Percentiles rank a stretch among this genome's conserved stretches.
Evolutionary conservation across 768 basidiomycete species (phyloP).

Genomic region (Hypholoma fasciculare): DNA sequence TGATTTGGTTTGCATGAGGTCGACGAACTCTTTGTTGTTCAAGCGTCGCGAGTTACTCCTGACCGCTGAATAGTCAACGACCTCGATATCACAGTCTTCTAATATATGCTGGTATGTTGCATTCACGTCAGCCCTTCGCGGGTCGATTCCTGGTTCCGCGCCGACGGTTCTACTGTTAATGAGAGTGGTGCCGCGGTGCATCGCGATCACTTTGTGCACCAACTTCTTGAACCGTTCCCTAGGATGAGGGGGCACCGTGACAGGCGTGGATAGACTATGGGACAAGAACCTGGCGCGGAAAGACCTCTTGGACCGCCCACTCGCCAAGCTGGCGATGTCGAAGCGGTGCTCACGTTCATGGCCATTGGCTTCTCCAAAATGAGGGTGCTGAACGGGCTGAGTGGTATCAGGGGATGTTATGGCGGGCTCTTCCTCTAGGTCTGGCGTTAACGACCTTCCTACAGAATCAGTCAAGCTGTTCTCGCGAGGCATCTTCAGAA

Average conservation of each 20-base stretch:
- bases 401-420: constrained; percentile 6
- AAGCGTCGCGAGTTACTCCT: constrained; percentile 53
- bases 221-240: constrained; percentile 54
- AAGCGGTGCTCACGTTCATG: background rate
- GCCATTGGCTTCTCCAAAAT: background rate
- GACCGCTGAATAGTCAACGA: constrained; percentile 64
- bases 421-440: constrained; percentile 43
- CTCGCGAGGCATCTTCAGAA: constrained; percentile 53
- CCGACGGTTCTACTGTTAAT: constrained; percentile 43
- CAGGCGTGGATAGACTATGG: background rate
- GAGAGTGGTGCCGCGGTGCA: constrained; percentile 52
- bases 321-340: constrained; percentile 14
- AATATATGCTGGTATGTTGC: constrained; percentile 56
- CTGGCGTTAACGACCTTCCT: constrained; percentile 67
- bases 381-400: background rate
- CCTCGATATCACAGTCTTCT: constrained; percentile 64
- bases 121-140: constrained; percentile 56
- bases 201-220: constrained; percentile 62
- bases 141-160: constrained; percentile 73
- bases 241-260: constrained; percentile 27
- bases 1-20: constrained; percentile 45
- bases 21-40: constrained; percentile 63
- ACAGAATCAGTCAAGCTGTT: constrained; percentile 65
- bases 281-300: constrained; percentile 18
- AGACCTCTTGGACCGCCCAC: constrained; percentile 17